These are phyloP conservation scores for Limnanthes douglasii DNA, from an alignment of 345 rosid genomes.

Conservation along the genomic window DNA sequence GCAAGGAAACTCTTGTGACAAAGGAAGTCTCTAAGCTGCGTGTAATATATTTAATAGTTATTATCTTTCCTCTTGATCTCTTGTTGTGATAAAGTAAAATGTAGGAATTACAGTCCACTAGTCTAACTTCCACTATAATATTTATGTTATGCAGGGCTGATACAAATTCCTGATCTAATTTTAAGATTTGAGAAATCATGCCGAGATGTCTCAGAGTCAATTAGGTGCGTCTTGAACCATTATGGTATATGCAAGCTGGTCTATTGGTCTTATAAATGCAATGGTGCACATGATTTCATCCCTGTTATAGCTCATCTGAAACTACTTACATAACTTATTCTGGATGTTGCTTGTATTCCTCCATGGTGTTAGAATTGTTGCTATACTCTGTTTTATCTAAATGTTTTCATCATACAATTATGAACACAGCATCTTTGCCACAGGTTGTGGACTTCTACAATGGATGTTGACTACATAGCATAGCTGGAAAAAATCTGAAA, in stretches of 20 bases:
- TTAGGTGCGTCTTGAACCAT: conserved; percentile 33
- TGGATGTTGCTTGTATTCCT: not conserved
- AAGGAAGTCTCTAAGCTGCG: not conserved
- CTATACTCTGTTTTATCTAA: too few relatives aligned
- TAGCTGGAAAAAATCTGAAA: too few relatives aligned
- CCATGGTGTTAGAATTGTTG: too few relatives aligned
- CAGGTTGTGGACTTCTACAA: too few relatives aligned
- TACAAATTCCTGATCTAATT: conserved; percentile 75
- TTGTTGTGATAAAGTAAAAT: not conserved
- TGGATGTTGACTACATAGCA: too few relatives aligned
- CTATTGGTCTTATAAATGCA: not conserved
- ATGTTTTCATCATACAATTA: too few relatives aligned
- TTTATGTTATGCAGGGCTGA: conserved; percentile 49
- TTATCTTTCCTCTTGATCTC: not conserved
- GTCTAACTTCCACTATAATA: not conserved
- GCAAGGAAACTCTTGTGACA: not conserved
- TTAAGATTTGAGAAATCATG: conserved; percentile 68
- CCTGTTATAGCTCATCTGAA: not conserved
- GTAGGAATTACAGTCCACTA: conserved; percentile 1
- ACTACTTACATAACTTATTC: not conserved
- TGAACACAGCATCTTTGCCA: too few relatives aligned
- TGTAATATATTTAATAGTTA: not conserved
- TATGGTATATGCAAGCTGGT: conserved; percentile 2
- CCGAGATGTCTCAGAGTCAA: conserved; percentile 67
- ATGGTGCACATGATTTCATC: not conserved